Conservation (phyloP, 371 early-diverging fungal genomes). For the Batrachochytrium dendrobatidis region DNA sequence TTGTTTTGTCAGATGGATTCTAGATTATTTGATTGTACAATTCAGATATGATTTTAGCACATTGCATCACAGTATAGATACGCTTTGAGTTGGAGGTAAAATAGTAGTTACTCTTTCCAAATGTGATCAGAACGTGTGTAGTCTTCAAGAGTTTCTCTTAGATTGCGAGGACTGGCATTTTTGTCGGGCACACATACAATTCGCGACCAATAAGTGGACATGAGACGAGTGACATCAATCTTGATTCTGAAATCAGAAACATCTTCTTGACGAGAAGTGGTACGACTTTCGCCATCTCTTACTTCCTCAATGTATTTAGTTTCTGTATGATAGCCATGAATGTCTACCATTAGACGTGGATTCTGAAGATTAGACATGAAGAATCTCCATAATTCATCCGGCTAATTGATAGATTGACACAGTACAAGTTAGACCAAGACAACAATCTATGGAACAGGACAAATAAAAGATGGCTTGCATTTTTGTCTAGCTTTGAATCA, state of each 20-base stretch:
- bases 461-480: not conserved
- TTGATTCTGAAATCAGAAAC: not conserved
- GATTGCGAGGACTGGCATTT: not conserved
- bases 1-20: constrained; percentile 8
- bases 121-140: constrained; percentile 5
- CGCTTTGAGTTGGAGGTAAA: too few species aligned
- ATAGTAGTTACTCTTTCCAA: too few species aligned
- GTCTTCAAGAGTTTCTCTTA: constrained; percentile 7
- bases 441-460: too few species aligned
- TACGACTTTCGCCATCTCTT: not conserved
- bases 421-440: not conserved
- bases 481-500: constrained; percentile 2
- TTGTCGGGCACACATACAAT: not conserved
- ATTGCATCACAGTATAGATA: too few species aligned
- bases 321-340: not conserved
- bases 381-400: constrained; percentile 9
- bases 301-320: not conserved
- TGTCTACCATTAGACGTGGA: not conserved
- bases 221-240: not conserved
- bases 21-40: not conserved
- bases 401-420: not conserved
- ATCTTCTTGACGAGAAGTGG: not conserved
- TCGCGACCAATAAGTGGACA: not conserved
- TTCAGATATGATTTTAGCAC: too few species aligned
- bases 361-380: not conserved